Percentiles rank a stretch among this genome's conserved stretches.
These are phyloP conservation scores for Eucalyptus microcorys DNA, from an alignment of 345 rosid genomes.

Conservation along the genomic window DNA sequence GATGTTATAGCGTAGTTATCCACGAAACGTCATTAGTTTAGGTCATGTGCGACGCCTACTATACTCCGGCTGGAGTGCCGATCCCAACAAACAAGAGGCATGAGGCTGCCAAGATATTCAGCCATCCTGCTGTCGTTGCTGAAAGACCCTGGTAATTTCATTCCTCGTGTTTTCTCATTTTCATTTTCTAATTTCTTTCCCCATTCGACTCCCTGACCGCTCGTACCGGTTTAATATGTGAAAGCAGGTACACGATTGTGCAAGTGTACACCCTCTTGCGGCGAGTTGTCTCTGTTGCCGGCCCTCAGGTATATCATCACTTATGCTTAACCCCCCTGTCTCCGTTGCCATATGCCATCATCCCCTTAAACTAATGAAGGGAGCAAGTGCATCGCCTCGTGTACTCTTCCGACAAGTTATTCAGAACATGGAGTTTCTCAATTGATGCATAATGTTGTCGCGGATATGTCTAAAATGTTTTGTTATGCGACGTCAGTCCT, in stretches of 20 bases:
- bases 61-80: conserved; percentile 86
- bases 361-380: not conserved
- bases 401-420: not conserved
- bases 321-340: not conserved
- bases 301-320: conserved; percentile 46
- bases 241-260: conserved; percentile 56
- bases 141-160: conserved; percentile 49
- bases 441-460: not conserved
- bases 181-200: not conserved
- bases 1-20: no score
- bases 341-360: not conserved
- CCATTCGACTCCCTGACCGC: not conserved
- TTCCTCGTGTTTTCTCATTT: not conserved
- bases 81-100: conserved; percentile 70
- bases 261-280: conserved; percentile 79
- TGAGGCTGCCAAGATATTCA: conserved; percentile 62
- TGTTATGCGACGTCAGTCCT: not conserved
- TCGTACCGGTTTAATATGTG: not conserved
- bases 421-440: not conserved
- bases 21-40: not conserved
- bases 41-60: conserved; percentile 92
- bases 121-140: conserved; percentile 46
- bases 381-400: not conserved
- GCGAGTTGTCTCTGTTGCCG: conserved; percentile 29
- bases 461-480: not conserved